phyloP scores from a whole-genome alignment of 2,329 filamentous ascomycete species.

The Diaporthe ilicicola region DNA sequence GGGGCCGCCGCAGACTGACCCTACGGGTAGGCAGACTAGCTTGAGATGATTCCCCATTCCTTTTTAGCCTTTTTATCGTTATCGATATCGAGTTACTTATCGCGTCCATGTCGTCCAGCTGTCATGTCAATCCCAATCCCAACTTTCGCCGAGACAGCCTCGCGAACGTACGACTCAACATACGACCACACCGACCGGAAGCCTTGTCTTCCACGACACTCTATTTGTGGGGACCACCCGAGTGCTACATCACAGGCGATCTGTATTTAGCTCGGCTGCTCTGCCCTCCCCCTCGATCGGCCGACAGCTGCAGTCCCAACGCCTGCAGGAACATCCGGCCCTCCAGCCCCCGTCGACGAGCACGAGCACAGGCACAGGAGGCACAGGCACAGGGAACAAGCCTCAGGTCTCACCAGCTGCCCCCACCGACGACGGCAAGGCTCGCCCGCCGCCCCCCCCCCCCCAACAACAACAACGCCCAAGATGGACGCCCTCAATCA shows the following conservation, averaged over 20 bases:
- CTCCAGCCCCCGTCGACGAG: neutral
- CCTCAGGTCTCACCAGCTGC: slow-evolving; percentile 7
- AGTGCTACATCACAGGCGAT: neutral
- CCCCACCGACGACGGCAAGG: too few relatives aligned
- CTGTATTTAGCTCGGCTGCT: slow-evolving; percentile 2
- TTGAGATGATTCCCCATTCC: neutral
- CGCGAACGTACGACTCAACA: slow-evolving; percentile 8
- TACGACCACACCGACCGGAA: slow-evolving; percentile 23
- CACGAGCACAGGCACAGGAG: neutral
- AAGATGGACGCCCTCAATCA: slow-evolving; percentile 50
- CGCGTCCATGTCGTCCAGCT: slow-evolving; percentile 5
- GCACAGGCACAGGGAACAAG: neutral
- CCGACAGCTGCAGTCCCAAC: neutral
- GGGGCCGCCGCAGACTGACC: too few relatives aligned
- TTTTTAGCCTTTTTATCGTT: neutral
- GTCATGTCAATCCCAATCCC: slow-evolving; percentile 5
- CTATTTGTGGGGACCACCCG: slow-evolving; percentile 1
- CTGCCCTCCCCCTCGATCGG: neutral
- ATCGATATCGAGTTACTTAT: slow-evolving; percentile 12
- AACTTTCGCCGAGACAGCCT: slow-evolving; percentile 10
- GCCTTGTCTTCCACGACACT: slow-evolving; percentile 24
- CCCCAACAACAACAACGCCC: slow-evolving; percentile 30
- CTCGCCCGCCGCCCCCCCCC: too few relatives aligned
- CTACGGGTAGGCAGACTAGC: too few relatives aligned
- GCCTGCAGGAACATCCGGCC: neutral